Conservation (phyloP, 345 rosid genomes). For the Aethionema arabicum region DNA sequence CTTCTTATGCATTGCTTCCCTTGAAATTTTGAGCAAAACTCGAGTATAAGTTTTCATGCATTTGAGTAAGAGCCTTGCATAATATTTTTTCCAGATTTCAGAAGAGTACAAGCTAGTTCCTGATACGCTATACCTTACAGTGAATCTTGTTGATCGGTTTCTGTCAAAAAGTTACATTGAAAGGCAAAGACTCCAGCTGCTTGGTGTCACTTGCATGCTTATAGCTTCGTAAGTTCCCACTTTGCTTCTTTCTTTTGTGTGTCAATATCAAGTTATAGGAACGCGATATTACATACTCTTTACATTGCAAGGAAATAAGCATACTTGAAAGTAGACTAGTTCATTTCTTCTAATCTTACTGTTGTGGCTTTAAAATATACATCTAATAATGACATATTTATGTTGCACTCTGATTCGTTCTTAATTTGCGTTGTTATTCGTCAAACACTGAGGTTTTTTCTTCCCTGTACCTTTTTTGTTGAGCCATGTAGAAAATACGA, state of each 20-base stretch:
- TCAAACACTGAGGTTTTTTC: conserved; percentile 22
- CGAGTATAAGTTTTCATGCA: not conserved
- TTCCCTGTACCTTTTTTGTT: conserved; percentile 28
- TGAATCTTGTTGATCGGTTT: conserved; percentile 84
- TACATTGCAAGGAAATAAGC: conserved; percentile 5
- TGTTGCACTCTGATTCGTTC: not conserved
- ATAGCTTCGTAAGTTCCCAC: conserved; percentile 84
- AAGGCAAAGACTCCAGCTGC: conserved; percentile 87
- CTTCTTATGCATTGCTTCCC: not conserved
- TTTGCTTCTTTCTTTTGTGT: not conserved
- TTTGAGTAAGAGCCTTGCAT: conserved; percentile 20
- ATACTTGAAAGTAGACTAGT: conserved; percentile 8
- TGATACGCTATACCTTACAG: conserved; percentile 89
- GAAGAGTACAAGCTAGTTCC: conserved; percentile 89
- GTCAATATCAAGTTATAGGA: conserved; percentile 3
- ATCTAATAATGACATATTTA: not conserved
- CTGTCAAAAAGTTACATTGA: conserved; percentile 63
- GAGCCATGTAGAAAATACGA: conserved; percentile 72
- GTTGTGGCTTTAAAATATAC: not conserved
- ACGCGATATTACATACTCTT: conserved; percentile 5
- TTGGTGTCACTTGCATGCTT: conserved; percentile 95
- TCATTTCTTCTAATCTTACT: not conserved
- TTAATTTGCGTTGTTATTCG: not conserved
- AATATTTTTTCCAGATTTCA: conserved; percentile 61
- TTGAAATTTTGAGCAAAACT: not conserved